These are phyloP conservation scores for Tulasnella sp. DNA, from an alignment of 768 basidiomycete species.

Conservation along the genomic window DNA sequence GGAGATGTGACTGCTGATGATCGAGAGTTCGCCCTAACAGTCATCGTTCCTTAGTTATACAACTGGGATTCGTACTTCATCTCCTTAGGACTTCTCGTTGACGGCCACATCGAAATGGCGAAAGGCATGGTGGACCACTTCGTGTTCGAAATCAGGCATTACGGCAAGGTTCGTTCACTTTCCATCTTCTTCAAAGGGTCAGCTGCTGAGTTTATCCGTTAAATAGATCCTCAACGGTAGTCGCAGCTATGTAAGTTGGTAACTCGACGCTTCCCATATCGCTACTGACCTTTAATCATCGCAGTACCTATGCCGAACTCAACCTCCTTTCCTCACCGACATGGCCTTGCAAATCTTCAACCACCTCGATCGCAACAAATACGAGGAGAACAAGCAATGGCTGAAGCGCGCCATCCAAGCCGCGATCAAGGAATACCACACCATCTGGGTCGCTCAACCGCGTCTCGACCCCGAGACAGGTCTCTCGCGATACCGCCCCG, in stretches of 20 bases:
- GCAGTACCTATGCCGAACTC: conserved; percentile 83
- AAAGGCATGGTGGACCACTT: conserved; percentile 99
- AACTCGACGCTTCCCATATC: not conserved
- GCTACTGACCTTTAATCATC: conserved; percentile 20
- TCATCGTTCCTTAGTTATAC: conserved; percentile 46
- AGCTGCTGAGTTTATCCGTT: not conserved
- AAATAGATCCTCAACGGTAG: conserved; percentile 77
- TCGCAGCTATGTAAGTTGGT: conserved; percentile 45
- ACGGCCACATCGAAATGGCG: conserved; percentile 88
- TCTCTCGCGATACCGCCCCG: conserved; percentile 87
- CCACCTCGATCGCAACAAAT: conserved; percentile 77
- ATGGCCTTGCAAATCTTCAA: conserved; percentile 98
- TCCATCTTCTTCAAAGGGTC: not conserved
- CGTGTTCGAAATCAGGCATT: conserved; percentile 97
- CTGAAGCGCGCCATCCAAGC: conserved; percentile 93
- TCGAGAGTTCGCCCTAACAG: not conserved
- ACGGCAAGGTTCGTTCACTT: conserved; percentile 52
- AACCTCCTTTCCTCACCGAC: conserved; percentile 97
- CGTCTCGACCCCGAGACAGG: conserved; percentile 92
- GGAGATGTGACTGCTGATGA: conserved; percentile 9
- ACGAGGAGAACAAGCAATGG: conserved; percentile 75
- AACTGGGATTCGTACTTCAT: conserved; percentile 97
- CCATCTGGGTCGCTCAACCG: conserved; percentile 90
- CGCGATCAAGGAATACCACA: conserved; percentile 98
- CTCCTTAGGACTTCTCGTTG: conserved; percentile 83